Percentiles rank a stretch among this genome's conserved stretches.
Conservation (phyloP, 2,329 filamentous ascomycete genomes). For the Talaromyces rugulosus region DNA sequence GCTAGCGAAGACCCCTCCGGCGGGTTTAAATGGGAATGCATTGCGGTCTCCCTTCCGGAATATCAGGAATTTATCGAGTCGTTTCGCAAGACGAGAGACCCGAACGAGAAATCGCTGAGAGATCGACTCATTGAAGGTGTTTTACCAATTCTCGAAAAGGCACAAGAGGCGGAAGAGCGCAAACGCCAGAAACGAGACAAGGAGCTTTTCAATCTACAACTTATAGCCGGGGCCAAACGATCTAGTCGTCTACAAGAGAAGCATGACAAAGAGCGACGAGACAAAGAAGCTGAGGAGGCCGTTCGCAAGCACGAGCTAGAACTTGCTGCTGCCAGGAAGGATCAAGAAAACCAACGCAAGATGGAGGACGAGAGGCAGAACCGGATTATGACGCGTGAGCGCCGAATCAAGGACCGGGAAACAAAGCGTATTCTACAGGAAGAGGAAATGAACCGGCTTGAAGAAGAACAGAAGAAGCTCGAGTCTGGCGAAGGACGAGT, state of each 20-base stretch:
- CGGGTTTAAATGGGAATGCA: slow-evolving; percentile 82
- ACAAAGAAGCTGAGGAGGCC: slow-evolving; percentile 67
- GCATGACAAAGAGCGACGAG: slow-evolving; percentile 69
- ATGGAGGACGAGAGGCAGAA: slow-evolving; percentile 71
- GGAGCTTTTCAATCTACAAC: slow-evolving; percentile 75
- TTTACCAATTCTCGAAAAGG: slow-evolving; percentile 76
- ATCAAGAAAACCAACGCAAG: slow-evolving; percentile 58
- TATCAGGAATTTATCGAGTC: slow-evolving; percentile 67
- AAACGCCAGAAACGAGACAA: slow-evolving; percentile 72
- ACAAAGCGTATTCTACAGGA: slow-evolving; percentile 77
- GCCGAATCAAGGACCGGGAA: slow-evolving; percentile 81
- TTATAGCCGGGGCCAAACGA: slow-evolving; percentile 88
- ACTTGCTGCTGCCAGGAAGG: slow-evolving; percentile 57
- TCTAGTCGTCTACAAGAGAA: slow-evolving; percentile 85
- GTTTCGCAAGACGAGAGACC: slow-evolving; percentile 72
- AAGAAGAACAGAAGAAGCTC: slow-evolving; percentile 66
- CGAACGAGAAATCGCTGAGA: slow-evolving; percentile 76
- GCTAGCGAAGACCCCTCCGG: slow-evolving; percentile 61
- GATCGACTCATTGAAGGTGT: slow-evolving; percentile 71
- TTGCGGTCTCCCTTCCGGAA: slow-evolving; percentile 77
- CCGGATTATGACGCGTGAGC: slow-evolving; percentile 77
- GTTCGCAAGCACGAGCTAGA: slow-evolving; percentile 63
- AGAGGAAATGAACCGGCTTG: slow-evolving; percentile 74
- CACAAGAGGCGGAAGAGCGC: slow-evolving; percentile 63
- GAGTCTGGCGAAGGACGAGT: slow-evolving; percentile 56